Base-by-base conservation (phyloP, 2,329 filamentous ascomycete genomes). In the Fusarium virguliforme region DNA sequence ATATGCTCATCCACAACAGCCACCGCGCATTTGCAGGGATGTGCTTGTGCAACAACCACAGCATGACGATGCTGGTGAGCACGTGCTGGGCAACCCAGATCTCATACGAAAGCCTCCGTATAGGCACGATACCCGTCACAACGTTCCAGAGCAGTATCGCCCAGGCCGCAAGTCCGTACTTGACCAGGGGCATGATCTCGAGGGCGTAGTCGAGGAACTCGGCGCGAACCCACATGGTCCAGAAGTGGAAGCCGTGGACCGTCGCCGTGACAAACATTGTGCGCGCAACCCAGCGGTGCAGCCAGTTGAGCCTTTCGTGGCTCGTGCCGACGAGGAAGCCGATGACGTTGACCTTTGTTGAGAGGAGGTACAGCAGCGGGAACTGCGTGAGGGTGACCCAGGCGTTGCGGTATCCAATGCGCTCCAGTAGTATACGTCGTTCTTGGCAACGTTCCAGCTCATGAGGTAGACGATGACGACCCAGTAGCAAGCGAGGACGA, bases 211-310 rank as follows among this genome's bases (percentile, higher is more conserved):
- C 79, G 32, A 92, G 84, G 64, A 91, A 88, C 64, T 88, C 87
- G 60, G 88, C 85, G 10, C 82, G 82, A 28, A 85, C 85, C 89
- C 91, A 93, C 75, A 90, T 86, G 3, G 83, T 82, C 80, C 89
- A 90, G 77, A 92, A 93, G 77, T 91, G 88, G 72, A 88, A 91
- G 65, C 92, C 90, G 73, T 94, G 91, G 4, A 93, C 85, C 1
- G 90, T 90, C 2, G 88, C 88, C 0, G 89, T 92, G 15, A 93
- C 81, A 37, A 93, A 86, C 81, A 93, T 88, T 61, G 89, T 91
- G 64, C 91, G 86, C 4, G 89, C 90, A 9, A 90, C 88, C 91
- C 91, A 94, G 66, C 91, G 86, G 74, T 94, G 91, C 58, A 93
- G 80, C 91, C 91, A 93, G 77, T 92, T 93, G 64, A 93, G 82